These are phyloP conservation scores for Grigorovia transvaalensis DNA, from an alignment of 805 yeast genomes.

Conservation along the genomic window DNA sequence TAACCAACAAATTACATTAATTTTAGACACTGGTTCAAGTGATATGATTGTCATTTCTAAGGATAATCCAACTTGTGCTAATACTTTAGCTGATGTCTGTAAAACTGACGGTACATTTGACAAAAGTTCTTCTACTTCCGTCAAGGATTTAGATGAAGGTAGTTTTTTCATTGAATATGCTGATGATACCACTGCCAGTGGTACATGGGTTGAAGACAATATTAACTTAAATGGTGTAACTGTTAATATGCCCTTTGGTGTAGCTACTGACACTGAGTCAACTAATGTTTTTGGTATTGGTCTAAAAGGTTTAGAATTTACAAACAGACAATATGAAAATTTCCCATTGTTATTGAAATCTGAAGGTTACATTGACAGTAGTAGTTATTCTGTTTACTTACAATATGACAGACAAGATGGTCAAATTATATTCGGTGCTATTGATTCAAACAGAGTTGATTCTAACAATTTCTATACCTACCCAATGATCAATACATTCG, in stretches of 20 bases:
- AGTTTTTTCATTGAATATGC: slow-evolving; percentile 34
- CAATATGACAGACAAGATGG: slow-evolving; percentile 39
- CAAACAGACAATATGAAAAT: slow-evolving; percentile 39
- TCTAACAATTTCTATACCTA: slow-evolving; percentile 40
- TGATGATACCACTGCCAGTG: slow-evolving; percentile 38
- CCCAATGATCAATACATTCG: slow-evolving; percentile 37
- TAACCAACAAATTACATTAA: background rate
- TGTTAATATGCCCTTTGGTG: slow-evolving; percentile 52
- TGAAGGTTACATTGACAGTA: slow-evolving; percentile 45
- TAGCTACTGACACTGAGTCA: slow-evolving; percentile 48
- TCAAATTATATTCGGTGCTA: slow-evolving; percentile 57
- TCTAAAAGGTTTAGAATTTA: slow-evolving; percentile 1
- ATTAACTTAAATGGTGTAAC: slow-evolving; percentile 19
- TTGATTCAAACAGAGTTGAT: slow-evolving; percentile 44
- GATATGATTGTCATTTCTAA: slow-evolving; percentile 21
- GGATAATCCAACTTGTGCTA: slow-evolving; percentile 10
- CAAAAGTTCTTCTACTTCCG: slow-evolving; percentile 15
- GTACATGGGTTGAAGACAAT: slow-evolving; percentile 42
- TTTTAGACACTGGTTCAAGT: background rate
- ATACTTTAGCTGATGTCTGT: slow-evolving; percentile 16
- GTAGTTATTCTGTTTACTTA: slow-evolving; percentile 55
- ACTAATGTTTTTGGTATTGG: background rate
- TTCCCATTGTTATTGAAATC: slow-evolving; percentile 51
- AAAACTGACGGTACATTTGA: slow-evolving; percentile 13
- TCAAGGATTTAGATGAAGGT: slow-evolving; percentile 19